Evolutionary conservation across 371 early-diverging fungal species (phyloP).

Genomic region (Zychaea mexicana): DNA sequence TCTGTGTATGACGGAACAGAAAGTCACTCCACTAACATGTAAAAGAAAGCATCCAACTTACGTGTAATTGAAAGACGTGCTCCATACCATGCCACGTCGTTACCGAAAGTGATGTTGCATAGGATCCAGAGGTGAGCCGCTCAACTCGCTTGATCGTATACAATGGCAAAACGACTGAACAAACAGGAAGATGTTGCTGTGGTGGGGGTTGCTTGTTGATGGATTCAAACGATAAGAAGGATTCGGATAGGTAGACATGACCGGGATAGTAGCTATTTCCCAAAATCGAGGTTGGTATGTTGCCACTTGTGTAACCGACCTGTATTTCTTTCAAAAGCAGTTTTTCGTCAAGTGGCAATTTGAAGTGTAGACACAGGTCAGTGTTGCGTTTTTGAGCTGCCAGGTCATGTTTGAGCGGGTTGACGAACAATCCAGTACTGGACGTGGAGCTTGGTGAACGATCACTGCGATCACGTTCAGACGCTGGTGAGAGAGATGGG

Average conservation of each 20-base stretch:
- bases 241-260: constrained; percentile 77
- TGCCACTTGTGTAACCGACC: constrained; percentile 48
- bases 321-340: constrained; percentile 58
- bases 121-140: constrained; percentile 57
- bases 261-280: constrained; percentile 51
- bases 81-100: constrained; percentile 69
- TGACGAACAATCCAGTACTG: constrained; percentile 31
- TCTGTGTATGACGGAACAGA: neutral
- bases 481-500: neutral
- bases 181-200: constrained; percentile 49
- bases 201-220: constrained; percentile 47
- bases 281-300: neutral
- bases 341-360: constrained; percentile 67
- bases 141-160: constrained; percentile 92
- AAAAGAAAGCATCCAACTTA: constrained; percentile 14
- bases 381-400: constrained; percentile 78
- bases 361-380: constrained; percentile 71
- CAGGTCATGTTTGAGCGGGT: constrained; percentile 55
- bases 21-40: no score
- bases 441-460: neutral
- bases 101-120: constrained; percentile 41
- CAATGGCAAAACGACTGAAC: constrained; percentile 82
- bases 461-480: constrained; percentile 7
- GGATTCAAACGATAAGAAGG: constrained; percentile 82
- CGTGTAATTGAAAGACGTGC: constrained; percentile 55